Conservation (phyloP, 2,329 filamentous ascomycete species). For the Orbilia javanica region DNA sequence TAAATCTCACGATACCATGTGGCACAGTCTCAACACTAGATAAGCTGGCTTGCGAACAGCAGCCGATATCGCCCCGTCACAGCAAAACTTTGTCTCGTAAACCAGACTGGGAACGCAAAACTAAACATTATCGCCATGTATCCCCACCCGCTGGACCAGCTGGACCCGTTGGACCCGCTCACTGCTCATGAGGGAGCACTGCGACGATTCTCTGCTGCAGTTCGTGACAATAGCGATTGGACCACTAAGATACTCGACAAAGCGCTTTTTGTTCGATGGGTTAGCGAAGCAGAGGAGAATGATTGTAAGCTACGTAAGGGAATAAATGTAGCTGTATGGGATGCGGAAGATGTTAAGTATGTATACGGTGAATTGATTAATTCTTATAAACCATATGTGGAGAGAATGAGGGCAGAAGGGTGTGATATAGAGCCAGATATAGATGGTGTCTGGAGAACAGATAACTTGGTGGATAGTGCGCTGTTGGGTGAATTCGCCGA, state of each 20-base stretch:
- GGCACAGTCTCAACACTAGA: too few relatives aligned
- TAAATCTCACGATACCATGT: too few relatives aligned
- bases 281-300: neutral
- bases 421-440: conserved; percentile 46
- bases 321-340: conserved; percentile 17
- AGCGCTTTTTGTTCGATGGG: neutral
- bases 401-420: conserved; percentile 1
- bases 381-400: conserved; percentile 31
- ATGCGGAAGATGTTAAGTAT: conserved; percentile 25
- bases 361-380: conserved; percentile 42
- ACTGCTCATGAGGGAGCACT: neutral
- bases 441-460: conserved; percentile 41
- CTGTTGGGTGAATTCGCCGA: conserved; percentile 30
- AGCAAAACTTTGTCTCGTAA: too few relatives aligned
- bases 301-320: neutral
- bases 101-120: neutral
- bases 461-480: conserved; percentile 26
- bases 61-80: too few relatives aligned
- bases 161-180: neutral
- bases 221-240: conserved; percentile 9
- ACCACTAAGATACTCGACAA: neutral
- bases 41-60: too few relatives aligned
- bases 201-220: conserved; percentile 3
- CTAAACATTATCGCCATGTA: neutral
- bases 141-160: conserved; percentile 23